These are phyloP conservation scores for Glomus cerebriforme DNA, from an alignment of 192 early-diverging fungal species.

Conservation along the genomic window DNA sequence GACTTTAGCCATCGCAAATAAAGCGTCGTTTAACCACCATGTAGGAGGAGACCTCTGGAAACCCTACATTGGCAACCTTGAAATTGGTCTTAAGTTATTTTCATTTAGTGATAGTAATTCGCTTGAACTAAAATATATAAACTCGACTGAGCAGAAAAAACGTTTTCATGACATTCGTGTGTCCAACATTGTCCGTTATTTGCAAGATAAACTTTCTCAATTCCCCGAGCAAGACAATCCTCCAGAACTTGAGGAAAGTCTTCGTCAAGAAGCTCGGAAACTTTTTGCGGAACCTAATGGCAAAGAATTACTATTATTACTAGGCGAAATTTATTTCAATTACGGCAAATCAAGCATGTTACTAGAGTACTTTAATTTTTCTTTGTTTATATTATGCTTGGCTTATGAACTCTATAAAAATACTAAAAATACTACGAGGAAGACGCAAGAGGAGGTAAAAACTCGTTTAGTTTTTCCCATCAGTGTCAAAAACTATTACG, in stretches of 20 bases:
- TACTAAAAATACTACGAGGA: background rate
- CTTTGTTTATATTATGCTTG: background rate
- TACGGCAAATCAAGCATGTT: background rate
- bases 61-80: conserved; percentile 6
- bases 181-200: background rate
- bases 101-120: background rate
- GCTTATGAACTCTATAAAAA: background rate
- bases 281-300: background rate
- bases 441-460: background rate
- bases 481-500: background rate
- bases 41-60: conserved; percentile 2
- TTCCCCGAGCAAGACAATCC: background rate
- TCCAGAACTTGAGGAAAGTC: background rate
- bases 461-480: background rate
- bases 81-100: conserved; percentile 2
- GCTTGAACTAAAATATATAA: background rate
- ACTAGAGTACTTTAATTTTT: no score
- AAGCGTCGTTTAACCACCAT: background rate
- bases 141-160: background rate
- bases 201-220: conserved; percentile 14
- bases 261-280: conserved; percentile 7
- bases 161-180: background rate
- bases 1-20: background rate
- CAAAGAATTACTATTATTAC: background rate
- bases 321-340: background rate